These are phyloP conservation scores for Trichoderma orchidacearum DNA, from an alignment of 495 filamentous ascomycete genomes.

Conservation along the genomic window DNA sequence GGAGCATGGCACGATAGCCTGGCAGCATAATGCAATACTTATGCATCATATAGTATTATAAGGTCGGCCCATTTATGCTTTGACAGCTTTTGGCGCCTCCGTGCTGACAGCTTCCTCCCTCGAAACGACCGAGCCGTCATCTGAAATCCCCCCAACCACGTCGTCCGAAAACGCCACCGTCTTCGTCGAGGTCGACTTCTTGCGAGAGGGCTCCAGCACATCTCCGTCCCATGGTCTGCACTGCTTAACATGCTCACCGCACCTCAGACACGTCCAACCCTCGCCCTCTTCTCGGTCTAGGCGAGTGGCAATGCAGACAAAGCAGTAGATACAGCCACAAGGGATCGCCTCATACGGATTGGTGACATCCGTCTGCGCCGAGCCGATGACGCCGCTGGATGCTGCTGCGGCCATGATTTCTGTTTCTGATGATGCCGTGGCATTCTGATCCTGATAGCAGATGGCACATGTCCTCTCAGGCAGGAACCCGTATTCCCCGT, in stretches of 20 bases:
- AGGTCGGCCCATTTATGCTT: no score
- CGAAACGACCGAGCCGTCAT: background rate
- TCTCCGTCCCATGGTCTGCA: slow-evolving; percentile 91
- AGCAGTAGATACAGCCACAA: slow-evolving; percentile 91
- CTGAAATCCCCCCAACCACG: slow-evolving; percentile 11
- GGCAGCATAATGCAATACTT: no score
- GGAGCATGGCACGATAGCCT: no score
- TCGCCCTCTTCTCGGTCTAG: slow-evolving; percentile 90
- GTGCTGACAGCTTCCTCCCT: background rate
- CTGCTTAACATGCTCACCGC: slow-evolving; percentile 72
- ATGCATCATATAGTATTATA: no score
- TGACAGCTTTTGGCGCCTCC: background rate
- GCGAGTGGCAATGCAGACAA: slow-evolving; percentile 84
- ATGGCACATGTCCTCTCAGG: slow-evolving; percentile 96
- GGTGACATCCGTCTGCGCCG: slow-evolving; percentile 85
- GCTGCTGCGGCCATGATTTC: slow-evolving; percentile 52
- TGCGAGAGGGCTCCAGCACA: slow-evolving; percentile 46
- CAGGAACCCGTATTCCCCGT: slow-evolving; percentile 70
- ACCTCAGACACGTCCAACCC: slow-evolving; percentile 89
- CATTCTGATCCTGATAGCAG: slow-evolving; percentile 87
- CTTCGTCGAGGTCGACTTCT: slow-evolving; percentile 40
- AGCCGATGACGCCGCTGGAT: slow-evolving; percentile 65
- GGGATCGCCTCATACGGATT: slow-evolving; percentile 90
- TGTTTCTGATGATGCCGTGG: slow-evolving; percentile 46
- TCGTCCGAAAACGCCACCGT: slow-evolving; percentile 59